phyloP scores from a whole-genome alignment of 1,284 basidiomycete genomes.

The Schizophyllum amplum region DNA sequence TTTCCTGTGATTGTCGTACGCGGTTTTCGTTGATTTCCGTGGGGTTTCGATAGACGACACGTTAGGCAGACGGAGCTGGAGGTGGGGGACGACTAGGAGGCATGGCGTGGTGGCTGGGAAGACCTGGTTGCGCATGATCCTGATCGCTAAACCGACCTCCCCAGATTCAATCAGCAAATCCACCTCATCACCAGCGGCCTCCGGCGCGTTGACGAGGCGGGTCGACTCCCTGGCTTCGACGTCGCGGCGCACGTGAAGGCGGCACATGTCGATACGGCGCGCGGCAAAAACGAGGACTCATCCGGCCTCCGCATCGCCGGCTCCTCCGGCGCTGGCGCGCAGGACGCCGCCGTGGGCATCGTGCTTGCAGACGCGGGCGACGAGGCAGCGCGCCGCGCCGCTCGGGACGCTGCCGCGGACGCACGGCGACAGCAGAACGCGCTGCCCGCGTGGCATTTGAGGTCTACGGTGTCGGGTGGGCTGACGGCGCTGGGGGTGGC shows the following conservation, averaged over 20 bases:
- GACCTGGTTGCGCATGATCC: no score
- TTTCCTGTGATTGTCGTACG: no score
- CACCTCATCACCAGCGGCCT: constrained; percentile 81
- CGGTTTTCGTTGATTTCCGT: no score
- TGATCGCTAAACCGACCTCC: neutral
- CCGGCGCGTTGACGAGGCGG: constrained; percentile 76
- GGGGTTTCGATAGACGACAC: no score
- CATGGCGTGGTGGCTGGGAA: no score
- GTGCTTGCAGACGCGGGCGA: constrained; percentile 79
- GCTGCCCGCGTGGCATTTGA: constrained; percentile 88
- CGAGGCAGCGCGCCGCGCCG: constrained; percentile 51
- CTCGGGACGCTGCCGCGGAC: constrained; percentile 64
- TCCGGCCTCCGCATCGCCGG: constrained; percentile 67
- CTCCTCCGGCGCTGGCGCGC: constrained; percentile 47
- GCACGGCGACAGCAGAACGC: constrained; percentile 84
- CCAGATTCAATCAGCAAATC: constrained; percentile 81
- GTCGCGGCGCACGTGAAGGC: neutral
- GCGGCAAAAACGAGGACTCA: constrained; percentile 6
- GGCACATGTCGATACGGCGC: neutral
- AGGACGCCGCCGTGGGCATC: constrained; percentile 71
- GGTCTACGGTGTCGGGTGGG: constrained; percentile 91
- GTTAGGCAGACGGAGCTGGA: no score
- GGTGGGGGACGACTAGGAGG: no score
- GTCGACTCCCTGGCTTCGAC: constrained; percentile 60
- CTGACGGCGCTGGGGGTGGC: constrained; percentile 79